Evolutionary conservation across 352 stramenopile genomes (phyloP).

Genomic region (Globisporangium cystogenes): DNA sequence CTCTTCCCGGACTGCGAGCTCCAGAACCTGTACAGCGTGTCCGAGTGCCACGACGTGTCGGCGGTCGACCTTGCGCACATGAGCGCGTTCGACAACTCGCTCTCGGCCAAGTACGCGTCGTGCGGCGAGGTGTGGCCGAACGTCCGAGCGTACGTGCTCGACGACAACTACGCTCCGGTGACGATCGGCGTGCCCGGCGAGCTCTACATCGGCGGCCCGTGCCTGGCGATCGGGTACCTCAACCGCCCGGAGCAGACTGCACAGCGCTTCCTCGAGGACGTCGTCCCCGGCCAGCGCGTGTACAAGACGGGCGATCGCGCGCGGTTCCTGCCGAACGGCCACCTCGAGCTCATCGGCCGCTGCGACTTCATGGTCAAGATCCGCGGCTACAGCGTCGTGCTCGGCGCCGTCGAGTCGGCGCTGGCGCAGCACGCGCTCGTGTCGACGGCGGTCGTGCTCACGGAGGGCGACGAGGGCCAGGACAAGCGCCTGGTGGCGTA

Average conservation of each 20-base stretch:
- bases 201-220: slow-evolving; percentile 84
- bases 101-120: slow-evolving; percentile 85
- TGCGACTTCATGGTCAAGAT: slow-evolving; percentile 97
- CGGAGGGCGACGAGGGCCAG: slow-evolving; percentile 73
- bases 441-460: slow-evolving; percentile 88
- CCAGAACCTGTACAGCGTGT: slow-evolving; percentile 93
- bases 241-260: slow-evolving; percentile 73
- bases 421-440: slow-evolving; percentile 83
- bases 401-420: slow-evolving; percentile 88
- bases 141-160: slow-evolving; percentile 67
- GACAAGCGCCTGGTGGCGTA: slow-evolving; percentile 93
- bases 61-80: slow-evolving; percentile 74
- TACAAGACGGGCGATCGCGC: slow-evolving; percentile 92
- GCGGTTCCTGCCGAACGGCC: slow-evolving; percentile 85
- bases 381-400: slow-evolving; percentile 91
- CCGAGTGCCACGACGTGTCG: slow-evolving; percentile 91
- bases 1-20: slow-evolving; percentile 83
- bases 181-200: slow-evolving; percentile 68
- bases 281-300: slow-evolving; percentile 64
- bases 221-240: slow-evolving; percentile 82
- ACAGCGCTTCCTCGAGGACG: slow-evolving; percentile 70
- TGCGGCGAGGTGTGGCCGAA: slow-evolving; percentile 87
- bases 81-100: slow-evolving; percentile 60
- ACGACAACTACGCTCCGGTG: slow-evolving; percentile 61
- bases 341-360: slow-evolving; percentile 91